phyloP scores from a whole-genome alignment of 148 eudicot species.

The Rhododendron henanense region DNA sequence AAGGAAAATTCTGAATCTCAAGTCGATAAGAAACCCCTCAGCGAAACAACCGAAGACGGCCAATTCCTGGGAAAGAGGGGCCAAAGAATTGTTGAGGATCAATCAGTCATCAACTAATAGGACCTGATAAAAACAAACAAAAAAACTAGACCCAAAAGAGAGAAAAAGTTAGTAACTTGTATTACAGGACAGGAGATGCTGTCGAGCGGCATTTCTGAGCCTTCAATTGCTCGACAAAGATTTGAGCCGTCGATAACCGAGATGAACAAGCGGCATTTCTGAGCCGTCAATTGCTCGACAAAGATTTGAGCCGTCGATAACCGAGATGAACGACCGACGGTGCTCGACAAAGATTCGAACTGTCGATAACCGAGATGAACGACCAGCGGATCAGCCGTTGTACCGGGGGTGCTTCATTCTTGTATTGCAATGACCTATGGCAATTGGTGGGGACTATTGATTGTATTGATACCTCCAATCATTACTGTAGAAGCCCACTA shows the following conservation, averaged over 20 bases:
- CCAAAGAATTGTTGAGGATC: not conserved
- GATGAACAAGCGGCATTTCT: too few species aligned
- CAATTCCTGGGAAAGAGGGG: not conserved
- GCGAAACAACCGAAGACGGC: not conserved
- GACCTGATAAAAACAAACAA: too few species aligned
- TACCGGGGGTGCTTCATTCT: too few species aligned
- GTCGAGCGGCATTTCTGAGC: too few species aligned
- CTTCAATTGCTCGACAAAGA: too few species aligned
- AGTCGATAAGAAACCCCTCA: not conserved
- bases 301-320: too few species aligned
- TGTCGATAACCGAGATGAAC: too few species aligned
- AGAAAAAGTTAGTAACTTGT: not conserved
- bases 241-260: too few species aligned
- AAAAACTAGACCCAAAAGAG: not conserved
- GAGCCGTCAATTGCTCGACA: too few species aligned
- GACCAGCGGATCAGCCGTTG: fast-evolving
- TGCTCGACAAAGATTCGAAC: fast-evolving
- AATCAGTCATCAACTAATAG: not conserved
- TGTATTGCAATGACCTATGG: not conserved
- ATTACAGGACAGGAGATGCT: too few species aligned
- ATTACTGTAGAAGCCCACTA: constrained; percentile 2
- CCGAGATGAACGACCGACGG: too few species aligned
- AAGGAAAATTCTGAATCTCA: not conserved
- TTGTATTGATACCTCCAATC: not conserved
- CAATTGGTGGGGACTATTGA: not conserved